phyloP scores from a whole-genome alignment of 2,329 filamentous ascomycete genomes.

The Fusarium austroafricanum region DNA sequence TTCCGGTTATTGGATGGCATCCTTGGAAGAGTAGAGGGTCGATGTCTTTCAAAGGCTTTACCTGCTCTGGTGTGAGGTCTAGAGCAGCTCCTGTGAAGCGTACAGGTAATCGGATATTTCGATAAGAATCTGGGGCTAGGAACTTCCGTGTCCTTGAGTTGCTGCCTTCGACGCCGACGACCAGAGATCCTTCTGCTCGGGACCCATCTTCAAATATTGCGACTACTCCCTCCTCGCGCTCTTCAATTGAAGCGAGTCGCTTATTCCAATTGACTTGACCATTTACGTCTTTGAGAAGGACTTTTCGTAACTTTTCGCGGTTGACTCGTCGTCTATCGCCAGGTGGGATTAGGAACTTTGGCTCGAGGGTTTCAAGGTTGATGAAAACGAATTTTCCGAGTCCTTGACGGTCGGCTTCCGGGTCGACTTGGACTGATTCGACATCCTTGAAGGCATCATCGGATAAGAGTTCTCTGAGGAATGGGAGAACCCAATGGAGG shows the following conservation, averaged over 20 bases:
- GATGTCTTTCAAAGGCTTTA: conserved; percentile 3
- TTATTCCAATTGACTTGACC: conserved; percentile 3
- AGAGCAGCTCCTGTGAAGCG: conserved; percentile 5
- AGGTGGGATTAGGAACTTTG: conserved; percentile 1
- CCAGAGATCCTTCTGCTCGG: not conserved
- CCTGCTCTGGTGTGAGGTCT: conserved; percentile 13
- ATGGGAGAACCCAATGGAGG: conserved; percentile 14
- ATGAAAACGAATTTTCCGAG: conserved; percentile 15
- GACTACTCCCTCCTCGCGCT: not conserved
- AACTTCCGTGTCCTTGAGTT: conserved; percentile 11
- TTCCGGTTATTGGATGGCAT: not conserved
- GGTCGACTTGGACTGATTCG: conserved; percentile 10
- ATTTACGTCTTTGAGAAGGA: not conserved
- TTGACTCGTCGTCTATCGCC: conserved; percentile 17
- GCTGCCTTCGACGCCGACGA: conserved; percentile 13
- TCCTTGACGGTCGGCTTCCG: conserved; percentile 9
- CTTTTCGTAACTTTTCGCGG: conserved; percentile 12
- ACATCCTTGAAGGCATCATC: not conserved
- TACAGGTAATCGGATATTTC: conserved; percentile 1
- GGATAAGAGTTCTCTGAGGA: not conserved
- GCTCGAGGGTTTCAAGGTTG: conserved; percentile 5
- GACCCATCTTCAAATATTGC: not conserved
- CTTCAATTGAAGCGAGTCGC: conserved; percentile 6
- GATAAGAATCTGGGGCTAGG: not conserved
- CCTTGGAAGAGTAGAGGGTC: conserved; percentile 18